These are phyloP conservation scores for Hanseniaspora lachancei DNA, from an alignment of 805 yeast genomes.

Conservation along the genomic window DNA sequence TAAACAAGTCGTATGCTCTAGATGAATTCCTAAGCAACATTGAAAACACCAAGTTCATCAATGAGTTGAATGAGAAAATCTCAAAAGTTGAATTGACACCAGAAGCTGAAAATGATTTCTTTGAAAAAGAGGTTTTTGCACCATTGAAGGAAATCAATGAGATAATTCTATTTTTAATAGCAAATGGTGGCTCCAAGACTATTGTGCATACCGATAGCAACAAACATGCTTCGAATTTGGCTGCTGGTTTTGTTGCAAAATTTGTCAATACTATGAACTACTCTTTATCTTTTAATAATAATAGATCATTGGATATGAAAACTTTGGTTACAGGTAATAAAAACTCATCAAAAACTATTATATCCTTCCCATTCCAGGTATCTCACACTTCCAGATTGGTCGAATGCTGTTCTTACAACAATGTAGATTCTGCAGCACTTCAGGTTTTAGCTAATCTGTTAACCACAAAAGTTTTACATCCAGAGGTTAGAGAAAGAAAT, in stretches of 20 bases:
- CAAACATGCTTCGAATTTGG: conserved; percentile 19
- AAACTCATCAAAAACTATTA: conserved; percentile 30
- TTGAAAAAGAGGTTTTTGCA: conserved; percentile 35
- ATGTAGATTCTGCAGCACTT: conserved; percentile 70
- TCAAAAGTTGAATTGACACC: conserved; percentile 37
- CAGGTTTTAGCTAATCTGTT: conserved; percentile 70
- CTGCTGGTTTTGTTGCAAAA: background rate
- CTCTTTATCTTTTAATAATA: background rate
- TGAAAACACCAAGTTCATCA: conserved; percentile 58
- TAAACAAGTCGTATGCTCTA: conserved; percentile 48
- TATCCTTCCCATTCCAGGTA: conserved; percentile 77
- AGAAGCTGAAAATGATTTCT: conserved; percentile 39
- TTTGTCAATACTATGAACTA: background rate
- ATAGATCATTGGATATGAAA: conserved; percentile 13
- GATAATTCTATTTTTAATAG: conserved; percentile 26
- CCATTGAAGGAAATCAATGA: conserved; percentile 37
- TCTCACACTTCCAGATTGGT: conserved; percentile 62
- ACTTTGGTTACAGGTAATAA: conserved; percentile 14
- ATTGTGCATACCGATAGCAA: conserved; percentile 49
- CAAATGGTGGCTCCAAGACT: conserved; percentile 25
- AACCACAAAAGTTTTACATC: conserved; percentile 72
- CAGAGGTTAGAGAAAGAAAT: conserved; percentile 84
- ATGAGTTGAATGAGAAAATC: conserved; percentile 33
- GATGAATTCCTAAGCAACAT: conserved; percentile 61
- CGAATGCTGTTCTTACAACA: conserved; percentile 51